These are phyloP conservation scores for Lichtheimia ramosa DNA, from an alignment of 371 early-diverging fungal genomes.

Conservation along the genomic window DNA sequence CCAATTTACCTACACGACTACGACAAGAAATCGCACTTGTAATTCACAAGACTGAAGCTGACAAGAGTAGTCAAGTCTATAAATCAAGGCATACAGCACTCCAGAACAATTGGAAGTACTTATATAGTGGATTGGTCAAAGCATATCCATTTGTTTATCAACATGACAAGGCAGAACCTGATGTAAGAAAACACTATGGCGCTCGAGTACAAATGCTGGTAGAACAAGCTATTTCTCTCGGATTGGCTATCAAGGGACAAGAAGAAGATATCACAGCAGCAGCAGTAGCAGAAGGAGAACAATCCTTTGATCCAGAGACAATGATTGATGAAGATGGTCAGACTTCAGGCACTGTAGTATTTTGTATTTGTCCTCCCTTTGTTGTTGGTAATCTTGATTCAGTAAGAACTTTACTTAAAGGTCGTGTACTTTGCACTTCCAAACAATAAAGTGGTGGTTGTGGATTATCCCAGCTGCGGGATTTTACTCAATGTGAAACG, in stretches of 20 bases:
- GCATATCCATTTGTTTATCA: conserved; percentile 39
- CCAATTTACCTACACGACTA: conserved; percentile 23
- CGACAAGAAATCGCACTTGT: conserved; percentile 37
- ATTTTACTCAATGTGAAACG: too few relatives aligned
- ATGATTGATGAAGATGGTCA: conserved; percentile 30
- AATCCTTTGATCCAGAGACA: conserved; percentile 30
- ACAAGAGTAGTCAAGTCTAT: conserved; percentile 24
- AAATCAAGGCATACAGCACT: conserved; percentile 23
- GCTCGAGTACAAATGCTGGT: conserved; percentile 31
- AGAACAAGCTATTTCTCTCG: conserved; percentile 37
- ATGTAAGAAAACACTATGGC: conserved; percentile 31
- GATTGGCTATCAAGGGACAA: conserved; percentile 45
- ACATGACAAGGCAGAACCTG: conserved; percentile 28
- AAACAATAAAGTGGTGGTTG: neutral
- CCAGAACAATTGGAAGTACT: conserved; percentile 34
- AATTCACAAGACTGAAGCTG: conserved; percentile 18
- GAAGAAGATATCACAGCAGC: conserved; percentile 49
- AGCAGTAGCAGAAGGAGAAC: conserved; percentile 38
- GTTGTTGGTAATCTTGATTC: conserved; percentile 21
- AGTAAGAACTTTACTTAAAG: conserved; percentile 6
- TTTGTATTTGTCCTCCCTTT: conserved; percentile 36
- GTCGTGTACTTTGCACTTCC: conserved; percentile 8
- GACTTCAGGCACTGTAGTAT: conserved; percentile 17
- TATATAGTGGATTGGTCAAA: conserved; percentile 38
- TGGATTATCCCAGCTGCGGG: too few relatives aligned